Conservation (phyloP, 1,284 basidiomycete species). For the Agaricales sp. region DNA sequence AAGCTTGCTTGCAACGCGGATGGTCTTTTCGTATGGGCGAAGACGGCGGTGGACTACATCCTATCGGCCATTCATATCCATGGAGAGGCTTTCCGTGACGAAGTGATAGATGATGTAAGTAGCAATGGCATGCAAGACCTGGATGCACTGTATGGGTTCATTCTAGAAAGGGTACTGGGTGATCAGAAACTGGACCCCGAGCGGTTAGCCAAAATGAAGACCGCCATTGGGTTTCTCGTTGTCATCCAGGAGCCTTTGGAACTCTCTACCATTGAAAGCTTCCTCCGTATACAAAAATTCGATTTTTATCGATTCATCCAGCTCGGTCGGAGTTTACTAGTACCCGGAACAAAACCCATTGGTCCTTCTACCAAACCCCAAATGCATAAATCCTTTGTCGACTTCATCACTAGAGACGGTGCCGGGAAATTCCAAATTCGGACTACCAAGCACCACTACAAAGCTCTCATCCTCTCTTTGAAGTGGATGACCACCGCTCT, state of each 20-base stretch:
- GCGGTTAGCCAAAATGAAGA: not conserved
- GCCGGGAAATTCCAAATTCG: not conserved
- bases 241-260: not conserved
- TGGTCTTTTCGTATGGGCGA: not conserved
- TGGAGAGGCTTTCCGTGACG: too few species aligned
- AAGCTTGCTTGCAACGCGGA: not conserved
- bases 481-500: too few species aligned
- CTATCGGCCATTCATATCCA: not conserved
- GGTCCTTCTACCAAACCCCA: not conserved
- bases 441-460: too few species aligned
- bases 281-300: not conserved
- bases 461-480: too few species aligned
- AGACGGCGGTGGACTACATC: not conserved
- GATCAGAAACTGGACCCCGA: not conserved
- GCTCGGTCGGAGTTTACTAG: not conserved
- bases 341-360: not conserved
- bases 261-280: not conserved
- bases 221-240: not conserved
- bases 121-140: not conserved
- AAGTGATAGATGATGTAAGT: not conserved
- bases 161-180: not conserved
- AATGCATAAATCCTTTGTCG: too few species aligned
- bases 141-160: not conserved
- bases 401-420: not conserved
- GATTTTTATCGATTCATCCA: not conserved